A percentile compares a stretch with the other conserved stretches of the same genome.
Evolutionary conservation across 108 stramenopile genomes (phyloP).

Genomic region (Conticribra weissflogii): DNA sequence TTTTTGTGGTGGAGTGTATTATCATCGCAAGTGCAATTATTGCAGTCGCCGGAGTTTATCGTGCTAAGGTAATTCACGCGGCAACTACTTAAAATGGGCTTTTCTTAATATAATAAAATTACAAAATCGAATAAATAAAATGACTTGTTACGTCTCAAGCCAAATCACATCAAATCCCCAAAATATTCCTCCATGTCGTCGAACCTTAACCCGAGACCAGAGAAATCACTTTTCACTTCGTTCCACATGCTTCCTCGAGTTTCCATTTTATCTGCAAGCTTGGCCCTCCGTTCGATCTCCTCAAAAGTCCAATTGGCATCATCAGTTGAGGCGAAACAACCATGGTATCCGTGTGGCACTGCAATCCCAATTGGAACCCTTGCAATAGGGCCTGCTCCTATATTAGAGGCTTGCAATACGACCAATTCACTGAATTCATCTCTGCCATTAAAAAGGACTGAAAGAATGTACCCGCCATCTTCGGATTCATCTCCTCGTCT

Average conservation of each 20-base stretch:
- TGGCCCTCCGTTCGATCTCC: constrained; percentile 80
- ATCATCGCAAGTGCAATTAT: constrained; percentile 56
- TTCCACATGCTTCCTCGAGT: constrained; percentile 84
- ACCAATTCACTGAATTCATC: constrained; percentile 66
- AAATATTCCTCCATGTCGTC: constrained; percentile 89
- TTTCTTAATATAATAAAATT: no score
- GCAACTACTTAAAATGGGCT: neutral
- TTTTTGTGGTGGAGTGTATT: constrained; percentile 61
- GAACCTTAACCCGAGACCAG: constrained; percentile 84
- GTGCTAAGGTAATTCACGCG: constrained; percentile 33
- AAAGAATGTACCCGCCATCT: constrained; percentile 77
- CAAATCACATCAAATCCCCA: constrained; percentile 62
- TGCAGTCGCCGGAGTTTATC: constrained; percentile 67
- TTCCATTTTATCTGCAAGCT: constrained; percentile 87
- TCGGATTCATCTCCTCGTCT: constrained; percentile 40
- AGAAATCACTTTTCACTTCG: constrained; percentile 91
- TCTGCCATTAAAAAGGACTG: constrained; percentile 68
- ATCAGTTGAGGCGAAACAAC: constrained; percentile 70
- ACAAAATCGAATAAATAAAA: no score
- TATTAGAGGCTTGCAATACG: constrained; percentile 60
- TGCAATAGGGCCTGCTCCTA: constrained; percentile 66
- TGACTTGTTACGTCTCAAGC: no score
- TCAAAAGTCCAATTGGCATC: constrained; percentile 77
- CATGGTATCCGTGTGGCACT: constrained; percentile 82
- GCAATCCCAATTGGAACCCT: constrained; percentile 74